A percentile compares a stretch with the other conserved stretches of the same genome.
These are phyloP conservation scores for Ambrosiella xylebori DNA, from an alignment of 2,329 filamentous ascomycete genomes.

Conservation along the genomic window DNA sequence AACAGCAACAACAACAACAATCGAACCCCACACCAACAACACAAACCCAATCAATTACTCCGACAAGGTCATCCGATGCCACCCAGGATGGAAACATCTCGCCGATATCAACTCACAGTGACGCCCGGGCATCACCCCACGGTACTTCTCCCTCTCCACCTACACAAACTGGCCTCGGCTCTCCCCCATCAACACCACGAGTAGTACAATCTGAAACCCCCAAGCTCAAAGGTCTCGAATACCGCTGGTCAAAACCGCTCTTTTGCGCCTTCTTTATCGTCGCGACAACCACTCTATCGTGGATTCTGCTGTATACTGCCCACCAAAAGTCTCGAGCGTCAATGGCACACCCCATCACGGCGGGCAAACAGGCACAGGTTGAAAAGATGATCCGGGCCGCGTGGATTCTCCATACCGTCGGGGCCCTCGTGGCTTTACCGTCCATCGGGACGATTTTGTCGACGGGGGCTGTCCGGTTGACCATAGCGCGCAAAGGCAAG, in stretches of 20 bases:
- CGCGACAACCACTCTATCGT: slow-evolving; percentile 9
- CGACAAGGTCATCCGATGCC: too few relatives aligned
- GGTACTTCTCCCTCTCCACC: too few relatives aligned
- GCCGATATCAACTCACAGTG: too few relatives aligned
- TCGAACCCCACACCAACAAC: too few relatives aligned
- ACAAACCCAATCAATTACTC: too few relatives aligned
- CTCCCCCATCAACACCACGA: background rate
- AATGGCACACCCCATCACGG: slow-evolving; percentile 6
- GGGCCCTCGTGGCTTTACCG: slow-evolving; percentile 7
- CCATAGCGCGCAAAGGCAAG: background rate
- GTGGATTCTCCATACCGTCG: slow-evolving; percentile 11
- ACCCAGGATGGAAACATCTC: too few relatives aligned
- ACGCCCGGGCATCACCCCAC: too few relatives aligned
- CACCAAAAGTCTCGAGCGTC: background rate
- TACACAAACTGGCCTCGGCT: too few relatives aligned
- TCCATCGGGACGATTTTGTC: slow-evolving; percentile 3
- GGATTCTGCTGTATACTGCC: slow-evolving; percentile 8
- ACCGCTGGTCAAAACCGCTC: slow-evolving; percentile 9
- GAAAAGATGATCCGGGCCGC: slow-evolving; percentile 9
- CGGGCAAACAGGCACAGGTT: background rate
- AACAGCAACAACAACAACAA: too few relatives aligned
- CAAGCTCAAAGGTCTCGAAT: background rate
- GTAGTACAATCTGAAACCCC: background rate
- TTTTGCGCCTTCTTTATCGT: slow-evolving; percentile 6
- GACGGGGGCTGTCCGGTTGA: slow-evolving; percentile 7